Evolutionary conservation across 2,329 filamentous ascomycete genomes (phyloP), one percentile per base, ranked within the genome.

Genomic region (Pyrenophora graminea): DNA sequence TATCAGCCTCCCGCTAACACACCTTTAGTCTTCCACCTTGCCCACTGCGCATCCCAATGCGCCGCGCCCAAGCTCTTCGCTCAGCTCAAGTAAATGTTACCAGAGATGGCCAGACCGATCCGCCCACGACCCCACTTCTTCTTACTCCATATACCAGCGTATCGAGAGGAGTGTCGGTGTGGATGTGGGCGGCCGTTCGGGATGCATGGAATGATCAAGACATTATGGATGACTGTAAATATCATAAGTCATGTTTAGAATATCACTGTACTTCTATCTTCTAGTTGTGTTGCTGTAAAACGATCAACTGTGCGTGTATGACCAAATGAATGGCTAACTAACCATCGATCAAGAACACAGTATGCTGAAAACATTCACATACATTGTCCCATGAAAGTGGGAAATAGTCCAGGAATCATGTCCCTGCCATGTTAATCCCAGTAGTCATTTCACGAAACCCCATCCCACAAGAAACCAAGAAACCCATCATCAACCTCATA

Each of bases 41-140:
- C 90, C 69, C 94, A 97, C 84, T 99, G 94, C 82, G 91, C 93
- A 60, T 90, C 85, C 70, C 81, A 88, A 74, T 99, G 94, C 76
- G 93, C 94, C 59, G 94, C 94, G 48, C 92, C 93, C 71, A 97
- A 96, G 87, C 88, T 99, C 70, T 99, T 91, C 85, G 84, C 87
- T 62, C 81, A 86, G 78, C 89, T 97, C 76, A 95, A 93, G 85
- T 97, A 96, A 84, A 68, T 38, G 38, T 6, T 6, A 36, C 19
- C 30, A 53, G 52, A 47, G 40, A 30, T 10, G 27, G 10, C 27
- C 10, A 30, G 27, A 44, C 44, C 34, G 45, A 45, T 54, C 50
- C 51, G 49, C 50, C 51, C 19, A 21, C 19, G 19, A 21, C 19
- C 49, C 52, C 42, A 45, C 48, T 42, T 21, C 19, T 21, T 21